A percentile compares a stretch with the other conserved stretches of the same genome.
phyloP scores from a whole-genome alignment of 768 basidiomycete genomes.

The Mycena haematopus region DNA sequence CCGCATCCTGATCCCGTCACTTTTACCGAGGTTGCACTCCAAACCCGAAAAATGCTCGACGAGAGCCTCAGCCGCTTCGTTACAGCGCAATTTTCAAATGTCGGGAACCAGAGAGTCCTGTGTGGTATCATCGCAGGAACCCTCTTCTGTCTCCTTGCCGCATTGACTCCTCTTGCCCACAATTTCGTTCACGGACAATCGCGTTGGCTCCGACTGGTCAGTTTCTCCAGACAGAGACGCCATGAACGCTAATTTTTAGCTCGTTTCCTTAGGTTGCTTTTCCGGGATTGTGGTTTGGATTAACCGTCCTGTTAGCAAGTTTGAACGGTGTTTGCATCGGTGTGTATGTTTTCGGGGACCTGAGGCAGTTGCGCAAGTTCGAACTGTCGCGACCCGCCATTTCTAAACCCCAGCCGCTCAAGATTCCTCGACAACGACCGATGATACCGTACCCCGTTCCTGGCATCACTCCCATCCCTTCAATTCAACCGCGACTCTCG shows the following conservation, averaged over 20 bases:
- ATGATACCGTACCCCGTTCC: constrained; percentile 35
- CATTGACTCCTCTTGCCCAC: constrained; percentile 52
- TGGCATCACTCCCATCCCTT: constrained; percentile 29
- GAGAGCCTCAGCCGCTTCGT: constrained; percentile 73
- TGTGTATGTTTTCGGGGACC: constrained; percentile 81
- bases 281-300: constrained; percentile 74
- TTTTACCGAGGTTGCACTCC: constrained; percentile 64
- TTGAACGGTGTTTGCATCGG: constrained; percentile 79
- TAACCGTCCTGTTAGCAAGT: constrained; percentile 66
- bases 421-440: constrained; percentile 32
- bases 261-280: constrained; percentile 44
- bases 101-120: constrained; percentile 61
- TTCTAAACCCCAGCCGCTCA: constrained; percentile 52
- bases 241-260: not conserved
- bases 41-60: constrained; percentile 64
- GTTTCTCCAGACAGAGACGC: not conserved
- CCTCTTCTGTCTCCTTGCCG: constrained; percentile 53
- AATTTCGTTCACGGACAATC: constrained; percentile 54
- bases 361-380: constrained; percentile 78
- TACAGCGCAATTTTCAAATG: constrained; percentile 70
- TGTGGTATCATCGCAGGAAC: constrained; percentile 74
- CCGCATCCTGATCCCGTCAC: constrained; percentile 70
- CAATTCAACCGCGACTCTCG: constrained; percentile 32
- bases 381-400: constrained; percentile 76
- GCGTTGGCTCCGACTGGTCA: constrained; percentile 34